These are phyloP conservation scores for Aegilops longissima DNA, from an alignment of 176 grass and related monocot species.

Conservation along the genomic window DNA sequence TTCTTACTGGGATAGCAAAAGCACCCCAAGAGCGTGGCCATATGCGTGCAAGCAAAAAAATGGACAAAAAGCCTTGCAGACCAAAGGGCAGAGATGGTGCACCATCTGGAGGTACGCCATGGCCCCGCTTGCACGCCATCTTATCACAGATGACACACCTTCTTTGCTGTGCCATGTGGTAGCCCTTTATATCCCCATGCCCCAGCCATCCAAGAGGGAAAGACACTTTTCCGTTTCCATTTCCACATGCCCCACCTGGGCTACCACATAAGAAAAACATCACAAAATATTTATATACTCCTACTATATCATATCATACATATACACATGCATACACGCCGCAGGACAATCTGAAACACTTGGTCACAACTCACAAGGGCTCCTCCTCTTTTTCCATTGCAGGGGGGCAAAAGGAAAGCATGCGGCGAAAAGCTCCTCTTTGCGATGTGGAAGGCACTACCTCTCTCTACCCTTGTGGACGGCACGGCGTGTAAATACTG, in stretches of 20 bases:
- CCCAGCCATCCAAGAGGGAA: not conserved
- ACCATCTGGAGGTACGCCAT: conserved; percentile 60
- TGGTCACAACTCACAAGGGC: not conserved
- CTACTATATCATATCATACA: too few relatives aligned
- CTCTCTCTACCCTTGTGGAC: not conserved
- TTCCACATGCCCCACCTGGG: not conserved
- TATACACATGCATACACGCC: not conserved
- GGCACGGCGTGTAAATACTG: conserved; percentile 37
- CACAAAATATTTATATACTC: too few relatives aligned
- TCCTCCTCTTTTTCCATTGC: conserved; percentile 27
- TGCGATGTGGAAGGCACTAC: conserved; percentile 69
- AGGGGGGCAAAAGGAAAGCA: conserved; percentile 38
- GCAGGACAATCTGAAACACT: not conserved
- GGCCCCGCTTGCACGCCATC: conserved; percentile 19
- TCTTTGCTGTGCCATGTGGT: conserved; percentile 28
- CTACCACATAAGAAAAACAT: not conserved
- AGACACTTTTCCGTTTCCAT: conserved; percentile 30
- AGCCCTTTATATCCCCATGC: conserved; percentile 46
- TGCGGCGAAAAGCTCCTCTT: conserved; percentile 32
- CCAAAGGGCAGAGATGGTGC: conserved; percentile 42
- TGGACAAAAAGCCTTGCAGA: conserved; percentile 48
- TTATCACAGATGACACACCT: conserved; percentile 43
- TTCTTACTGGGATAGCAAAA: conserved; percentile 49
- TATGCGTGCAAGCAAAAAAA: conserved; percentile 37
- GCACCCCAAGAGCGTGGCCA: conserved; percentile 11